Base-by-base conservation (phyloP, 768 basidiomycete genomes). In the Boletus vermiculosoides region DNA sequence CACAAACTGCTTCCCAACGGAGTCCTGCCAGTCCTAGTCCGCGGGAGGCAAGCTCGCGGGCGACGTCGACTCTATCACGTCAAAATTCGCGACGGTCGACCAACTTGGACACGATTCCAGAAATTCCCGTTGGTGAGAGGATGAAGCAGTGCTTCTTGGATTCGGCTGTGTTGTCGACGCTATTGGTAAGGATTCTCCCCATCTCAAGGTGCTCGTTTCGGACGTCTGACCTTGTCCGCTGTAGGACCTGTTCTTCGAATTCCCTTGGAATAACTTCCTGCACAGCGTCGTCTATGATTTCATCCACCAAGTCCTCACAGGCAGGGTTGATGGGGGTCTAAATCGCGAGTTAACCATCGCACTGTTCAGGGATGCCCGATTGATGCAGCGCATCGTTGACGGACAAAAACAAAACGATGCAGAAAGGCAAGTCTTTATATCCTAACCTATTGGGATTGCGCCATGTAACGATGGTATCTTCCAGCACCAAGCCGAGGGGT, bases 231-330 rank as follows among this genome's bases (percentile, higher is more conserved):
- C 25, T 34, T 20, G 7, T 37, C 28, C 30, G 3, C 5, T 28
- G 15, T 28, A 96, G 94, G 91, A 95, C 64, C 79, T 98, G 37
- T 98, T 98, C 78, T 98, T 98, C 69, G 87, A 90, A 58, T 97
- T 88, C 66, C 94, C 95, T 0, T 93, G 92, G 88, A 98, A 99
- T 74, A 98, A 98, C 69, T 98, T 98, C 71, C 75, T 98, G 31
- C 97, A 99, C 70, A 94, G 92, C 65, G 88, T 94, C 31, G 93
- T 97, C 18, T 98, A 98, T 68, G 97, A 99, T 70, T 77, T 97
- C 56, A 79, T 98, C 1, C 97, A 98, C 68, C 97, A 98, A 71
- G 87, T 98, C 45, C 80, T 99, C 54, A 95, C 91, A 2, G 95
- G 94, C 15, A 83, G 86, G 25, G 81, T 94, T 22, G 90, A 94